phyloP scores from a whole-genome alignment of 1,139 yeast genomes.

The Blastobotrys buckinghamii region DNA sequence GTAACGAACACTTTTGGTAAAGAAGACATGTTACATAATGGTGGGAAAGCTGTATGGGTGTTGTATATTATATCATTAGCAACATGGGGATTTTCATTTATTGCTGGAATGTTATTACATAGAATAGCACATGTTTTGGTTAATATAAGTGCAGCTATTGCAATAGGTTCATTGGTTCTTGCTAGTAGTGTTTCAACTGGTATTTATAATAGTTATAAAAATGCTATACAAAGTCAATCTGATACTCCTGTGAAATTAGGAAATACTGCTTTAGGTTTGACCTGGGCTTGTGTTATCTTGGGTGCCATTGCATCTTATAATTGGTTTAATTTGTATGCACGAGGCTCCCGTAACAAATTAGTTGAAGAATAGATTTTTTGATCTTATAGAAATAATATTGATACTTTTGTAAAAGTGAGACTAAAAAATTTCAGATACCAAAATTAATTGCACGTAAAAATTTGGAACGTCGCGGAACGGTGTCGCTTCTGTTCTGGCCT shows the following conservation, averaged over 20 bases:
- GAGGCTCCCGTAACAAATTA: neutral
- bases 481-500: too few relatives aligned
- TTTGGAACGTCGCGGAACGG: too few relatives aligned
- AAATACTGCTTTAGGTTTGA: neutral
- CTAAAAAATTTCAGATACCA: neutral
- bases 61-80: slow-evolving; percentile 1
- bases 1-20: neutral
- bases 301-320: neutral
- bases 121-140: neutral
- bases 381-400: too few relatives aligned
- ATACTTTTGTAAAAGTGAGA: too few relatives aligned
- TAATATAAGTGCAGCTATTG: neutral
- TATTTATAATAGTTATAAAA: neutral
- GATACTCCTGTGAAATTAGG: neutral
- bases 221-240: neutral
- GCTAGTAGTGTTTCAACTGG: slow-evolving; percentile 8
- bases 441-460: too few relatives aligned
- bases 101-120: slow-evolving; percentile 1
- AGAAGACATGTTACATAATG: neutral
- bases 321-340: neutral
- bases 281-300: neutral
- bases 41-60: slow-evolving; percentile 10
- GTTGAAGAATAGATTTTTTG: neutral
- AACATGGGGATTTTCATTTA: neutral
- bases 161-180: neutral